phyloP scores from a whole-genome alignment of 345 rosid species.

The Hevea brasiliensis region DNA sequence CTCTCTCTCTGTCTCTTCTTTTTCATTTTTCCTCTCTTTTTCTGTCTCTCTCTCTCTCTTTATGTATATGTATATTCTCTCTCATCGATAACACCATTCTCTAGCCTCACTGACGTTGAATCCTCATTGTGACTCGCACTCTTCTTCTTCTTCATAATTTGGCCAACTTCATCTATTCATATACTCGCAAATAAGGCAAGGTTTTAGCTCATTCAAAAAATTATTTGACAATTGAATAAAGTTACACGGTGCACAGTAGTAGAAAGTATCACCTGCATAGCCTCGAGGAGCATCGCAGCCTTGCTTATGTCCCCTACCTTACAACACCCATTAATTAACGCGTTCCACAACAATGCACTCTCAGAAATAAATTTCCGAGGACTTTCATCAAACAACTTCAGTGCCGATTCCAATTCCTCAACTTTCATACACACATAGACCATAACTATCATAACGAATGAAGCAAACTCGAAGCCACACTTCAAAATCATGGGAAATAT shows the following conservation, averaged over 20 bases:
- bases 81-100: too few species aligned
- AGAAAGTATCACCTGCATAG: slow-evolving; percentile 41
- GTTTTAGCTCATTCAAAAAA: not conserved
- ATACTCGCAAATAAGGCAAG: slow-evolving; percentile 41
- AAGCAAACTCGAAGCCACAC: slow-evolving; percentile 41
- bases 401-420: slow-evolving; percentile 28
- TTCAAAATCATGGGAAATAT: slow-evolving; percentile 40
- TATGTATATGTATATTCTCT: too few species aligned
- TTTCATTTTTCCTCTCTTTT: too few species aligned
- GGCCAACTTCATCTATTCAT: slow-evolving; percentile 55
- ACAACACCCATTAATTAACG: slow-evolving; percentile 58
- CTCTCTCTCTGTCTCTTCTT: too few species aligned
- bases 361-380: slow-evolving; percentile 48
- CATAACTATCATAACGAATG: slow-evolving; percentile 48
- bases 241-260: not conserved
- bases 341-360: slow-evolving; percentile 70
- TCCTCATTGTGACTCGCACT: too few species aligned
- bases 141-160: too few species aligned
- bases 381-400: slow-evolving; percentile 62
- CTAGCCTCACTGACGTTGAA: too few species aligned
- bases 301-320: slow-evolving; percentile 42
- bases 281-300: slow-evolving; percentile 58
- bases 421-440: slow-evolving; percentile 54
- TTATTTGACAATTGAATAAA: not conserved
- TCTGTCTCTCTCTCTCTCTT: too few species aligned